These are phyloP conservation scores for Torulaspora indica DNA, from an alignment of 805 yeast genomes.

Conservation along the genomic window DNA sequence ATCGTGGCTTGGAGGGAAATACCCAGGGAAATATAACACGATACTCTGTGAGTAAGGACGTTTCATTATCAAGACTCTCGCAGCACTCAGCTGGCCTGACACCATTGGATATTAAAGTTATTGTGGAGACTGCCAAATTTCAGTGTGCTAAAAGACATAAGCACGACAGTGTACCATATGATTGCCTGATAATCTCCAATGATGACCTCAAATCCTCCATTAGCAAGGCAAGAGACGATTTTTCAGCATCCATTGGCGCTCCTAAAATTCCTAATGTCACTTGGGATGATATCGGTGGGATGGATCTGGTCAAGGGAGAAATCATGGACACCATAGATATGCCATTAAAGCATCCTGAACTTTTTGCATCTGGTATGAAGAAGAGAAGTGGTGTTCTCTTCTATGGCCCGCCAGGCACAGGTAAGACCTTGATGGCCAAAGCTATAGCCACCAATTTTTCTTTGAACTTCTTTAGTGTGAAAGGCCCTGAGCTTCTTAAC, in stretches of 20 bases:
- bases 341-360: constrained; percentile 90
- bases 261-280: constrained; percentile 91
- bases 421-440: constrained; percentile 91
- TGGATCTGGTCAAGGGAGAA: constrained; percentile 84
- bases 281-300: constrained; percentile 98
- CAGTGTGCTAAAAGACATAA: constrained; percentile 50
- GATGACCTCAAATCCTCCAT: constrained; percentile 64
- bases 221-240: constrained; percentile 76
- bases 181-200: constrained; percentile 41
- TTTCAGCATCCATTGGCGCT: constrained; percentile 93
- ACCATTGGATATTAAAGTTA: constrained; percentile 72
- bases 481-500: constrained; percentile 93
- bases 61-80: constrained; percentile 56
- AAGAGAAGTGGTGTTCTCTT: constrained; percentile 91
- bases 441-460: constrained; percentile 96
- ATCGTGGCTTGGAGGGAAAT: constrained; percentile 2
- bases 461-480: constrained; percentile 89
- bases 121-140: constrained; percentile 60
- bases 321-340: constrained; percentile 92
- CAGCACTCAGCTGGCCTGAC: constrained; percentile 90
- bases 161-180: constrained; percentile 27
- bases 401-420: constrained; percentile 99
- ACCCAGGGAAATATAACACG: neutral
- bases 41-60: constrained; percentile 20
- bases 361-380: constrained; percentile 83